Conservation (phyloP, 345 rosid genomes). For the Raphanus sativus region DNA sequence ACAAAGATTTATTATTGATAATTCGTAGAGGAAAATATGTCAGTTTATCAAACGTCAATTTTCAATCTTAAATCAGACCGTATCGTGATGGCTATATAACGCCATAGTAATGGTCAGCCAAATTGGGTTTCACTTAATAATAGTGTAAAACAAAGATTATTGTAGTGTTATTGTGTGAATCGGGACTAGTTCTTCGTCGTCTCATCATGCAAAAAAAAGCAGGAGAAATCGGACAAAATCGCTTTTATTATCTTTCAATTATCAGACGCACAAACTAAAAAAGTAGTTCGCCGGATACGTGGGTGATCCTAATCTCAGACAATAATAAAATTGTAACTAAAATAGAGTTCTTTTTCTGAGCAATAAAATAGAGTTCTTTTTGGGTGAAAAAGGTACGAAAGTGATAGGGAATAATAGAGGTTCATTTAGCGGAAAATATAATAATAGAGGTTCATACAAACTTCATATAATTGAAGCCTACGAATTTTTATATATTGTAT, state of each 20-base stretch:
- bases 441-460: not conserved
- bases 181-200: constrained; percentile 7
- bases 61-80: not conserved
- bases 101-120: not conserved
- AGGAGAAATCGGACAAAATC: constrained; percentile 14
- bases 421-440: not conserved
- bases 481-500: not conserved
- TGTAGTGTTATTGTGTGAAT: not conserved
- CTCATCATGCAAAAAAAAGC: not conserved
- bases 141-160: not conserved
- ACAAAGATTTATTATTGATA: not conserved
- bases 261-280: constrained; percentile 23
- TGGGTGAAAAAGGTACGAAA: not conserved
- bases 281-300: not conserved
- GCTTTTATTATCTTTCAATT: constrained; percentile 19
- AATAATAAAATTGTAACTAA: not conserved
- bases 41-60: not conserved
- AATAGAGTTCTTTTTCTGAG: not conserved
- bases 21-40: not conserved
- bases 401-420: constrained; percentile 7
- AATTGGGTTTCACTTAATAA: not conserved
- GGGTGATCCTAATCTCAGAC: constrained; percentile 19
- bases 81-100: not conserved
- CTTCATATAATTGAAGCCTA: constrained; percentile 29
- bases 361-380: not conserved